A percentile compares a stretch with the other conserved stretches of the same genome.
These are phyloP conservation scores for Coemansia sp. DNA, from an alignment of 192 early-diverging fungal genomes.

Conservation along the genomic window DNA sequence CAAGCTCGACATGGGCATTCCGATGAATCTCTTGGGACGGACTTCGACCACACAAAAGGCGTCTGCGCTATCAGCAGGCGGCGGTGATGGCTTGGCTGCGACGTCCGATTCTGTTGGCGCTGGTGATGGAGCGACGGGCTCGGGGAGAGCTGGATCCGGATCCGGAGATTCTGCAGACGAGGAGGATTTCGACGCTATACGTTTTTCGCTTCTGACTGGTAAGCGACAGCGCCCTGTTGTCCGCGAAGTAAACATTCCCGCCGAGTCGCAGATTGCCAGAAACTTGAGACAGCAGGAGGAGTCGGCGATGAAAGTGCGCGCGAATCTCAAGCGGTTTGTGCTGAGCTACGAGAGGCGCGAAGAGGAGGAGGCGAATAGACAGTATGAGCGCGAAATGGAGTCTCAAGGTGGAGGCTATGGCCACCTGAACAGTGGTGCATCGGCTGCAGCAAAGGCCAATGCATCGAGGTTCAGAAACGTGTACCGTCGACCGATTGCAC, in stretches of 20 bases:
- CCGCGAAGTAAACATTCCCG: slow-evolving; percentile 39
- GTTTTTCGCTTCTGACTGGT: slow-evolving; percentile 44
- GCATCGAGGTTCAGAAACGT: slow-evolving; percentile 1
- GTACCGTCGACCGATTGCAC: slow-evolving; percentile 11
- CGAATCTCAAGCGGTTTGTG: slow-evolving; percentile 87
- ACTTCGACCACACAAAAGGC: slow-evolving; percentile 6
- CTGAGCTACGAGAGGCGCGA: slow-evolving; percentile 74
- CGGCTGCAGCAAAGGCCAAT: neutral
- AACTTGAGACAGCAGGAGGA: slow-evolving; percentile 82
- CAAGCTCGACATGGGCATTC: slow-evolving; percentile 87
- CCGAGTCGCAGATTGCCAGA: slow-evolving; percentile 74
- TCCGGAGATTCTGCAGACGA: too few relatives aligned
- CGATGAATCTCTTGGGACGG: slow-evolving; percentile 59
- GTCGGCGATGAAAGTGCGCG: slow-evolving; percentile 82
- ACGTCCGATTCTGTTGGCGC: too few relatives aligned
- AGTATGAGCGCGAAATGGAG: slow-evolving; percentile 14
- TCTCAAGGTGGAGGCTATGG: neutral
- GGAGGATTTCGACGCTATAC: slow-evolving; percentile 17
- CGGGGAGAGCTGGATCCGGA: too few relatives aligned
- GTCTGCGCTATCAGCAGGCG: too few relatives aligned
- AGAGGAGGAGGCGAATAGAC: slow-evolving; percentile 31
- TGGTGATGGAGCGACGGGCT: too few relatives aligned
- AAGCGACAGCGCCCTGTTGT: slow-evolving; percentile 40
- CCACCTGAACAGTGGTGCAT: too few relatives aligned
- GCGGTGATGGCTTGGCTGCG: too few relatives aligned